These are phyloP conservation scores for Diplocarpon mali DNA, from an alignment of 2,329 filamentous ascomycete genomes.

Conservation along the genomic window DNA sequence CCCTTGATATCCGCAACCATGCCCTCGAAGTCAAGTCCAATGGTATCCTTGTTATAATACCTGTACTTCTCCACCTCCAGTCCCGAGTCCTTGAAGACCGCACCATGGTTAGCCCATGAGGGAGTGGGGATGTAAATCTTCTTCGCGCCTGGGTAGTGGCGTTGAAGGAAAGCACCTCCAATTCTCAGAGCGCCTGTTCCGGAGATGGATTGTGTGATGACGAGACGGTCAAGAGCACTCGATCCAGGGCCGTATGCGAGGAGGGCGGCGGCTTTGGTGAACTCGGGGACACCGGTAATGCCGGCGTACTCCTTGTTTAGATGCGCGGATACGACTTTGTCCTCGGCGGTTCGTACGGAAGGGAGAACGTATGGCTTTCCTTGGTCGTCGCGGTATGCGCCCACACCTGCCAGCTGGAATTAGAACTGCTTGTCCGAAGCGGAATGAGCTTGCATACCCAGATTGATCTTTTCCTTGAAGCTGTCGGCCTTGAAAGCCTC, in stretches of 20 bases:
- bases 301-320: slow-evolving; percentile 97
- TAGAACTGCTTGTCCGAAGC: slow-evolving; percentile 7
- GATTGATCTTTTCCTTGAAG: slow-evolving; percentile 93
- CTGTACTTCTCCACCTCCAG: slow-evolving; percentile 89
- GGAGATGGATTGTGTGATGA: slow-evolving; percentile 95
- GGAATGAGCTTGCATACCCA: slow-evolving; percentile 48
- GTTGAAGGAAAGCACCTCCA: slow-evolving; percentile 82
- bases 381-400: slow-evolving; percentile 95
- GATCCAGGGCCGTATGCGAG: slow-evolving; percentile 84
- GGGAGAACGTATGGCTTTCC: slow-evolving; percentile 97
- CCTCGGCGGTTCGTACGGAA: slow-evolving; percentile 80
- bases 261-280: slow-evolving; percentile 83
- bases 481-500: slow-evolving; percentile 98
- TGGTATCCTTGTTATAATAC: slow-evolving; percentile 99
- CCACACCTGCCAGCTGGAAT: slow-evolving; percentile 55
- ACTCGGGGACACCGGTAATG: slow-evolving; percentile 90
- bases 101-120: slow-evolving; percentile 97
- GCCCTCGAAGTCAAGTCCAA: slow-evolving; percentile 93
- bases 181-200: slow-evolving; percentile 94
- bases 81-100: slow-evolving; percentile 88
- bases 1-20: slow-evolving; percentile 83
- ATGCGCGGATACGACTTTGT: slow-evolving; percentile 65
- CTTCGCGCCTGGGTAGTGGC: slow-evolving; percentile 85
- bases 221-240: slow-evolving; percentile 64
- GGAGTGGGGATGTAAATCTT: slow-evolving; percentile 93